These are phyloP conservation scores for Polyporus arcularius DNA, from an alignment of 768 basidiomycete species.

Conservation along the genomic window DNA sequence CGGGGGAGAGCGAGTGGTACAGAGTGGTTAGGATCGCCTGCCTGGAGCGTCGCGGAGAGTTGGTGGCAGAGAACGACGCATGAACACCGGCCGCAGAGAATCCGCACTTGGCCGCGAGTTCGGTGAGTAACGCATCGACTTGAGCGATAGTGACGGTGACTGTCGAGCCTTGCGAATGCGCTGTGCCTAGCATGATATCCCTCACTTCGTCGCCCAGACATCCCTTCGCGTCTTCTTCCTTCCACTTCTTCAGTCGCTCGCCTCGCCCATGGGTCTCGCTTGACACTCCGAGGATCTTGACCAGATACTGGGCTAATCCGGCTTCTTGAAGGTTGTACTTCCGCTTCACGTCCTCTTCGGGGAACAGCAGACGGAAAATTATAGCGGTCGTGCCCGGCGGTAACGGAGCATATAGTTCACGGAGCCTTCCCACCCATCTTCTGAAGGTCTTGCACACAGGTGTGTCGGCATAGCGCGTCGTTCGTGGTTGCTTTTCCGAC, in stretches of 20 bases:
- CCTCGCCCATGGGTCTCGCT: conserved; percentile 27
- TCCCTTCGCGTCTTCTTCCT: conserved; percentile 47
- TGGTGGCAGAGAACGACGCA: conserved; percentile 27
- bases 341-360: conserved; percentile 72
- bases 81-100: conserved; percentile 59
- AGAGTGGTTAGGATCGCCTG: conserved; percentile 51
- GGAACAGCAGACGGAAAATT: conserved; percentile 80
- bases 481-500: conserved; percentile 5
- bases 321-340: conserved; percentile 76
- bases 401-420: conserved; percentile 17
- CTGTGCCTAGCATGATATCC: conserved; percentile 42
- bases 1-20: conserved; percentile 59
- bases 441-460: conserved; percentile 18
- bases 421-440: conserved; percentile 23
- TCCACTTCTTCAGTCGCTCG: conserved; percentile 39
- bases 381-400: conserved; percentile 50
- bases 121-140: conserved; percentile 68
- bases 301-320: conserved; percentile 53
- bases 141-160: conserved; percentile 46
- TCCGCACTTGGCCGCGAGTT: conserved; percentile 66
- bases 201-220: conserved; percentile 73
- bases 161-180: conserved; percentile 17
- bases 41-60: conserved; percentile 35
- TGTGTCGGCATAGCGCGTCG: conserved; percentile 4
- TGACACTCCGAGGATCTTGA: conserved; percentile 40